Percentiles rank a stretch among this genome's conserved stretches.
Evolutionary conservation across 306 rosid genomes (phyloP).

Genomic region (Quercus alba): DNA sequence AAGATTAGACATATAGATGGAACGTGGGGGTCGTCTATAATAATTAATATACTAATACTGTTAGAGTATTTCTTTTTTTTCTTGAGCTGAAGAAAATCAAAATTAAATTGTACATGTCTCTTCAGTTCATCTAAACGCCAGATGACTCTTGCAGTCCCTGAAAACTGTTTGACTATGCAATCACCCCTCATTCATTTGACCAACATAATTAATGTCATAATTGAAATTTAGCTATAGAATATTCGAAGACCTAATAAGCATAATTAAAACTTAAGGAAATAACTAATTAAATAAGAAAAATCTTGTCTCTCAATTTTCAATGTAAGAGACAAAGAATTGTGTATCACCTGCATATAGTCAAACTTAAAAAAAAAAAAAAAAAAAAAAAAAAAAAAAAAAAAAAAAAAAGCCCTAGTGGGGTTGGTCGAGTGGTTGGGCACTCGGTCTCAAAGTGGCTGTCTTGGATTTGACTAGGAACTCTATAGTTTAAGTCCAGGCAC

Average conservation of each 20-base stretch:
- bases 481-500: too few species aligned
- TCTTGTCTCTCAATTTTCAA: neutral
- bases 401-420: too few species aligned
- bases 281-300: neutral
- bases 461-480: too few species aligned
- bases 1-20: too few species aligned
- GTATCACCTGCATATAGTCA: neutral
- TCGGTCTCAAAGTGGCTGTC: too few species aligned
- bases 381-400: too few species aligned
- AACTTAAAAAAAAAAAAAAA: neutral
- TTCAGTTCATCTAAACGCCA: conserved; percentile 40
- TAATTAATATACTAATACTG: too few species aligned
- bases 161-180: neutral
- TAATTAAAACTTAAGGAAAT: neutral
- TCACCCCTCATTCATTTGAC: neutral
- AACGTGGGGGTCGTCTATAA: too few species aligned
- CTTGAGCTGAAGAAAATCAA: neutral
- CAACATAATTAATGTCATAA: neutral
- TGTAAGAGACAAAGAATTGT: neutral
- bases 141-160: conserved; percentile 36
- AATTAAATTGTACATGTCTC: conserved; percentile 23
- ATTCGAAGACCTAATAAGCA: neutral
- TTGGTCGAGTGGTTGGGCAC: too few species aligned
- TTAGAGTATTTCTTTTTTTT: neutral
- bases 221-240: neutral